Conservation (phyloP, 257 asterid species). For the Phtheirospermum japonicum region DNA sequence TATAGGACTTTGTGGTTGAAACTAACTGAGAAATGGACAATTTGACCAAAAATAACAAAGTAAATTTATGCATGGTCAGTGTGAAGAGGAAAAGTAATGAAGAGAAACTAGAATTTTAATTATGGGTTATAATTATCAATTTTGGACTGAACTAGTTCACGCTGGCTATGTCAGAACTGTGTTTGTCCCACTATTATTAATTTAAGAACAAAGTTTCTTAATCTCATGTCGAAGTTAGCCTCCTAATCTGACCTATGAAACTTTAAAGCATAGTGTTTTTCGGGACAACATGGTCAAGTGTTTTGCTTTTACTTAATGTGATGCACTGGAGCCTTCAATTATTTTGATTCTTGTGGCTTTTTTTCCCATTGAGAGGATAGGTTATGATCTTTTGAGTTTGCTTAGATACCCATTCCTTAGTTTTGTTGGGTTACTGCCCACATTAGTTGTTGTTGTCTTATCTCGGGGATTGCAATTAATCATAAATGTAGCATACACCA, state of each 20-base stretch:
- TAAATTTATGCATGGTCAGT: neutral
- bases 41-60: neutral
- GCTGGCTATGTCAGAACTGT: neutral
- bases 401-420: neutral
- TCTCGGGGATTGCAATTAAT: conserved; percentile 1
- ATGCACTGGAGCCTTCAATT: neutral
- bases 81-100: conserved; percentile 19
- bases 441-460: conserved; percentile 7
- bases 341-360: conserved; percentile 3
- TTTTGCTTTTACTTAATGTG: neutral
- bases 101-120: conserved; percentile 1
- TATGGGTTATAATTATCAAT: neutral
- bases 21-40: conserved; percentile 5
- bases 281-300: neutral
- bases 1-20: conserved; percentile 6
- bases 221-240: conserved; percentile 9
- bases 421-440: neutral
- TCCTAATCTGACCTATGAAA: neutral
- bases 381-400: conserved; percentile 6
- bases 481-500: neutral
- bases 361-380: neutral
- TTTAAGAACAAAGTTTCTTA: conserved; percentile 1
- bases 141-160: conserved; percentile 20
- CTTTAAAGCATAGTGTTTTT: conserved; percentile 6
- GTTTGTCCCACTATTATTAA: neutral